Percentiles rank a stretch among this genome's conserved stretches.
Evolutionary conservation across 495 filamentous ascomycete species (phyloP).

Genomic region (Xylona heveae): DNA sequence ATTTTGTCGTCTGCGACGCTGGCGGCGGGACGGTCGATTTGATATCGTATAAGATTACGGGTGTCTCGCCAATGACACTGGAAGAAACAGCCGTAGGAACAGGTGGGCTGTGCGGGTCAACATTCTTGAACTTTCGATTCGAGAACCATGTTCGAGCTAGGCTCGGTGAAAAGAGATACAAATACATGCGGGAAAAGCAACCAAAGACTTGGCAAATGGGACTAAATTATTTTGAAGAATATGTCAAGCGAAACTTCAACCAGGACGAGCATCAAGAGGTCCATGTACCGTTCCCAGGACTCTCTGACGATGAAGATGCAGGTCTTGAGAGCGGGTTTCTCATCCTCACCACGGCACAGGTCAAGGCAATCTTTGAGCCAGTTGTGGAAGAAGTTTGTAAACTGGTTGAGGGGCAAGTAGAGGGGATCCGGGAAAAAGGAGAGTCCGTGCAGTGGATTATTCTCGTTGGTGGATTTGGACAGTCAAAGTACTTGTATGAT

Average conservation of each 20-base stretch:
- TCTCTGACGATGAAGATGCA: conserved; percentile 35
- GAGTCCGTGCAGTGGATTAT: conserved; percentile 34
- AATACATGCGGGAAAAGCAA: conserved; percentile 20
- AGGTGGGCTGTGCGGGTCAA: conserved; percentile 26
- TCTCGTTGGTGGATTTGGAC: conserved; percentile 18
- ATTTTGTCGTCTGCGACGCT: conserved; percentile 55
- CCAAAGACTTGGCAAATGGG: conserved; percentile 48
- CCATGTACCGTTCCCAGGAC: conserved; percentile 50
- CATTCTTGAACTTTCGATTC: conserved; percentile 23
- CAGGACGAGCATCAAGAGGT: conserved; percentile 48
- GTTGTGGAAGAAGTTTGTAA: conserved; percentile 19
- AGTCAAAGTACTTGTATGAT: conserved; percentile 28
- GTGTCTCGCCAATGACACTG: conserved; percentile 8
- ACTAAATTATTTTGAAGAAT: conserved; percentile 26
- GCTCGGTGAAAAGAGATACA: conserved; percentile 18
- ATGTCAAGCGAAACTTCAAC: conserved; percentile 53
- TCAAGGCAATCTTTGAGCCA: conserved; percentile 23
- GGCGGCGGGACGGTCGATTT: conserved; percentile 61
- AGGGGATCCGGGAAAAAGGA: conserved; percentile 30
- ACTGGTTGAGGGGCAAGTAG: conserved; percentile 21
- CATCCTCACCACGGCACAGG: conserved; percentile 19
- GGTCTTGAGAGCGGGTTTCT: conserved; percentile 21
- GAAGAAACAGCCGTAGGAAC: conserved; percentile 21
- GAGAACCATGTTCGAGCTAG: conserved; percentile 20
- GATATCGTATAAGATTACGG: conserved; percentile 26